Conservation (phyloP, 1,284 basidiomycete genomes). For the Trichosporon asahii region DNA sequence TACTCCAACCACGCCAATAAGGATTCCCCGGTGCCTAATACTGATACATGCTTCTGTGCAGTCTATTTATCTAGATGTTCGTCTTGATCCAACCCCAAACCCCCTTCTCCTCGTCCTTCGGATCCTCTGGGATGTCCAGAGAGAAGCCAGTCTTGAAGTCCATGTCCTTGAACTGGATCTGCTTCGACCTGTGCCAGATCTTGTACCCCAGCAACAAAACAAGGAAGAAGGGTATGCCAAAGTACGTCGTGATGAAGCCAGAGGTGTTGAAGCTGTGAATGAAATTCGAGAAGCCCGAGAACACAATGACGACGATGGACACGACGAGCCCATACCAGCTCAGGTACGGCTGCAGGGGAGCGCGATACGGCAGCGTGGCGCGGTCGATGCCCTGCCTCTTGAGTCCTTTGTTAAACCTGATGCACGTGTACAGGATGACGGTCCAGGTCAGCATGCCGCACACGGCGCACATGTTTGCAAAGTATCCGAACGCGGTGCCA, state of each 20-base stretch:
- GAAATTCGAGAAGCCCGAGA: constrained; percentile 32
- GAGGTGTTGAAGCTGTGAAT: constrained; percentile 32
- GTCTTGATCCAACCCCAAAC: constrained; percentile 31
- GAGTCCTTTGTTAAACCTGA: constrained; percentile 72
- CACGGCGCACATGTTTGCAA: constrained; percentile 60
- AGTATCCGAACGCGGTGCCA: constrained; percentile 68
- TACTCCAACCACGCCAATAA: no score
- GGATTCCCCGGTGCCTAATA: not conserved
- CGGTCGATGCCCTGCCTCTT: constrained; percentile 62
- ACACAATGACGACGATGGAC: constrained; percentile 30
- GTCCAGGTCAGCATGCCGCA: constrained; percentile 69
- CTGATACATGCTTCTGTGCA: not conserved
- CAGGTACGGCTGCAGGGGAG: constrained; percentile 49
- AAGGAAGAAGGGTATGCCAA: constrained; percentile 32
- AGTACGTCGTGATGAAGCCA: constrained; percentile 39
- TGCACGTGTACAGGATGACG: constrained; percentile 72
- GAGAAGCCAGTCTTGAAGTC: constrained; percentile 37
- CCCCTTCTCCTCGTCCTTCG: constrained; percentile 24
- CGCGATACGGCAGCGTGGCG: constrained; percentile 62
- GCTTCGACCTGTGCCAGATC: constrained; percentile 8
- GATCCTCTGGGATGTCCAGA: constrained; percentile 39
- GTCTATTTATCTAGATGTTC: constrained; percentile 8
- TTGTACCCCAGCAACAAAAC: constrained; percentile 25
- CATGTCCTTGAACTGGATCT: constrained; percentile 17
- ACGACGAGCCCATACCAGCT: constrained; percentile 31